These are phyloP conservation scores for Nicotiana attenuata DNA, from an alignment of 257 asterid species.

Conservation along the genomic window DNA sequence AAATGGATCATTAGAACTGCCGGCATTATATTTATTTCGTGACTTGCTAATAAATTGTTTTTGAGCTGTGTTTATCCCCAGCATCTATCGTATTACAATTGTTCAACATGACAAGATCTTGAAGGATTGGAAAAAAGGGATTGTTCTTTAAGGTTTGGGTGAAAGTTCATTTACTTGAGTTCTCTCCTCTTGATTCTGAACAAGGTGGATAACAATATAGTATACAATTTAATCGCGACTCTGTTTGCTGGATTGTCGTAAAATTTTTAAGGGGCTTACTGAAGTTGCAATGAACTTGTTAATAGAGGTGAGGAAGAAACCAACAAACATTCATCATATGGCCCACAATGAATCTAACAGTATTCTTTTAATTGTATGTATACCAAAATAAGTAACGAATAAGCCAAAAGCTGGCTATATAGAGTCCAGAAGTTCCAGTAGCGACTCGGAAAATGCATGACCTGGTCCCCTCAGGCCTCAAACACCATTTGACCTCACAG, in stretches of 20 bases:
- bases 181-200: neutral
- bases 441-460: no score
- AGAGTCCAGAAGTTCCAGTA: no score
- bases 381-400: no score
- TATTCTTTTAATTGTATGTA: no score
- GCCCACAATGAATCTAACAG: no score
- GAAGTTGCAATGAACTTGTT: neutral
- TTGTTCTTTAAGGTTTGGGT: neutral
- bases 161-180: neutral
- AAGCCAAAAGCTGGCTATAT: no score
- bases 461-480: no score
- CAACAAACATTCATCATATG: no score
- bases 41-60: neutral
- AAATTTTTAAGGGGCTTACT: neutral
- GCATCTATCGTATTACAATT: neutral
- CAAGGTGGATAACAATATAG: neutral
- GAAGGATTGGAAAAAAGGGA: neutral
- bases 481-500: no score
- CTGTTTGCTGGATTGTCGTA: neutral
- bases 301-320: neutral
- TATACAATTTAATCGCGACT: neutral
- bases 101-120: neutral
- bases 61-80: neutral
- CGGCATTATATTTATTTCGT: neutral
- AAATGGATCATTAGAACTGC: neutral